These are phyloP conservation scores for Populus hybrid DNA, from an alignment of 441 rosid genomes.

Conservation along the genomic window DNA sequence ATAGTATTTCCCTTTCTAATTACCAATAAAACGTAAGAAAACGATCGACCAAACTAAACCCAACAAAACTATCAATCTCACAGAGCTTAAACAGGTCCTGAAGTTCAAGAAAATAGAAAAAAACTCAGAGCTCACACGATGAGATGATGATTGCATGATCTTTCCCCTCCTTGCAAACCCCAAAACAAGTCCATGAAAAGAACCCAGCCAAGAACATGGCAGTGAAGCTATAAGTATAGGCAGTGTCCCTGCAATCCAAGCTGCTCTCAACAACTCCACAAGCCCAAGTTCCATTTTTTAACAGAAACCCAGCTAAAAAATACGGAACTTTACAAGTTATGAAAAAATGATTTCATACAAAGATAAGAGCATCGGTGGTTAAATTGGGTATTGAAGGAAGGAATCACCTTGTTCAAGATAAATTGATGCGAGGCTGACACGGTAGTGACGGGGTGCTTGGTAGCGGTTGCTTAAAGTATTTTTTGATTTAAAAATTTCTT, in stretches of 20 bases:
- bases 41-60: background rate
- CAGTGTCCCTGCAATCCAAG: constrained; percentile 45
- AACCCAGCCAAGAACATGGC: constrained; percentile 32
- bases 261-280: constrained; percentile 38
- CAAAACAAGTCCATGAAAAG: constrained; percentile 28
- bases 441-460: background rate
- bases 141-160: constrained; percentile 39
- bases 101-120: background rate
- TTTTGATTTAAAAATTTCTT: too few relatives aligned
- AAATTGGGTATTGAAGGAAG: background rate
- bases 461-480: too few relatives aligned
- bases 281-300: constrained; percentile 39
- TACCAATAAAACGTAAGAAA: background rate
- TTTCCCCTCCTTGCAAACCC: constrained; percentile 53
- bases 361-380: background rate
- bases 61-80: background rate
- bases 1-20: too few relatives aligned
- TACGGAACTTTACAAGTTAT: constrained; percentile 3
- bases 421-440: background rate
- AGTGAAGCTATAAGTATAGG: constrained; percentile 43
- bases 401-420: background rate
- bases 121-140: background rate
- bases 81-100: background rate
- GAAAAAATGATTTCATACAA: background rate
- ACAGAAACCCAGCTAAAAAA: constrained; percentile 13